Percentiles rank a stretch among this genome's conserved stretches.
These are phyloP conservation scores for Mallotus japonicus DNA, from an alignment of 441 rosid species.

Conservation along the genomic window DNA sequence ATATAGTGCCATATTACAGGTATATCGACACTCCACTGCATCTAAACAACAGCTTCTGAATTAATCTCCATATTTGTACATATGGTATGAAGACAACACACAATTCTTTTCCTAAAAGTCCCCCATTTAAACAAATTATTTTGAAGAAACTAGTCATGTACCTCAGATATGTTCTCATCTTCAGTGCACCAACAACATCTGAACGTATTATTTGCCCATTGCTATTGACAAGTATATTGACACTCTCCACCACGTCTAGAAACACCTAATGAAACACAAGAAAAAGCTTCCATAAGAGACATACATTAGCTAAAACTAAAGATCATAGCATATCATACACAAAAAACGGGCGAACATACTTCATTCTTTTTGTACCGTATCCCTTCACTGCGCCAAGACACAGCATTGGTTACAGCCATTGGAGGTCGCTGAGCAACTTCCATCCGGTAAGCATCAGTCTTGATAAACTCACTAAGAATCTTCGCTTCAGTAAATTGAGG, in stretches of 20 bases:
- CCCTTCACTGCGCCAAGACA: slow-evolving; percentile 99
- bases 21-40: not conserved
- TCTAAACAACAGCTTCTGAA: not conserved
- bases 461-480: slow-evolving; percentile 92
- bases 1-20: not conserved
- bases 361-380: slow-evolving; percentile 90
- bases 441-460: slow-evolving; percentile 98
- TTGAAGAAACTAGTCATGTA: slow-evolving; percentile 20
- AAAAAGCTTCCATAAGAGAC: slow-evolving; percentile 1
- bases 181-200: slow-evolving; percentile 92
- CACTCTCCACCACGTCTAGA: slow-evolving; percentile 93
- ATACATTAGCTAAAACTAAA: not conserved
- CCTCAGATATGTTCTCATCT: slow-evolving; percentile 97
- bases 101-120: not conserved
- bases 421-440: slow-evolving; percentile 95
- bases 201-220: slow-evolving; percentile 92
- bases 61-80: not conserved
- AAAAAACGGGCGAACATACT: slow-evolving; percentile 38
- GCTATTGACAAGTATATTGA: slow-evolving; percentile 94
- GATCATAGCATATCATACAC: not conserved
- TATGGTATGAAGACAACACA: not conserved
- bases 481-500: slow-evolving; percentile 96
- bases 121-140: not conserved
- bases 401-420: slow-evolving; percentile 98
- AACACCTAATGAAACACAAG: slow-evolving; percentile 58